A percentile compares a stretch with the other conserved stretches of the same genome.
Evolutionary conservation across 2,329 filamentous ascomycete species (phyloP).

Genomic region (Purpureocillium lavendulum): DNA sequence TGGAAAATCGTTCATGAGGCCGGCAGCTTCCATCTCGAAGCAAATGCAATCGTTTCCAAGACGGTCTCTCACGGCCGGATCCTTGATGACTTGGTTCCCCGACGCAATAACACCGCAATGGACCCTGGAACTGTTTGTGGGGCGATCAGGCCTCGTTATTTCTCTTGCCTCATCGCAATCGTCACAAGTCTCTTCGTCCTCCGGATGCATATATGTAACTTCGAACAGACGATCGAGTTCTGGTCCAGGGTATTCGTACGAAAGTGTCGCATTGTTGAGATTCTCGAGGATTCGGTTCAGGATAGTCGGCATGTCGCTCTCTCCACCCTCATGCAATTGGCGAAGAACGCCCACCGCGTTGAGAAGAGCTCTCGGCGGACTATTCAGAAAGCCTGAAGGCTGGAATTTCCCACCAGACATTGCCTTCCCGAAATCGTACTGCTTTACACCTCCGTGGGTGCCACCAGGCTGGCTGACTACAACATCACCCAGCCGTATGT

Average conservation of each 20-base stretch:
- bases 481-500: constrained; percentile 21
- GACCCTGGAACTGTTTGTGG: neutral
- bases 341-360: constrained; percentile 12
- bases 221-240: too few relatives aligned
- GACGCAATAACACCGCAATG: neutral
- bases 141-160: neutral
- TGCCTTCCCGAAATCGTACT: constrained; percentile 14
- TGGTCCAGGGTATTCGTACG: too few relatives aligned
- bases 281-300: too few relatives aligned
- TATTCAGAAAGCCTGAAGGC: too few relatives aligned
- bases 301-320: too few relatives aligned
- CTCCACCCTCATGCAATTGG: too few relatives aligned
- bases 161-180: neutral
- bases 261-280: too few relatives aligned
- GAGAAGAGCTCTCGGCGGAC: constrained; percentile 2
- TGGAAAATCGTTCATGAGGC: constrained; percentile 17
- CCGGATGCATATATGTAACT: too few relatives aligned
- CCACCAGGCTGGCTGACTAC: constrained; percentile 8
- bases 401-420: constrained; percentile 5
- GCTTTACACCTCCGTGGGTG: constrained; percentile 8
- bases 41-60: neutral
- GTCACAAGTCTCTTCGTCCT: too few relatives aligned
- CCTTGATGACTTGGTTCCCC: neutral
- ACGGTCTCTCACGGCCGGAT: neutral
- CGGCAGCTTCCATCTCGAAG: constrained; percentile 20